Conservation (phyloP, 352 stramenopile genomes). For the Blastocystis sp. region DNA sequence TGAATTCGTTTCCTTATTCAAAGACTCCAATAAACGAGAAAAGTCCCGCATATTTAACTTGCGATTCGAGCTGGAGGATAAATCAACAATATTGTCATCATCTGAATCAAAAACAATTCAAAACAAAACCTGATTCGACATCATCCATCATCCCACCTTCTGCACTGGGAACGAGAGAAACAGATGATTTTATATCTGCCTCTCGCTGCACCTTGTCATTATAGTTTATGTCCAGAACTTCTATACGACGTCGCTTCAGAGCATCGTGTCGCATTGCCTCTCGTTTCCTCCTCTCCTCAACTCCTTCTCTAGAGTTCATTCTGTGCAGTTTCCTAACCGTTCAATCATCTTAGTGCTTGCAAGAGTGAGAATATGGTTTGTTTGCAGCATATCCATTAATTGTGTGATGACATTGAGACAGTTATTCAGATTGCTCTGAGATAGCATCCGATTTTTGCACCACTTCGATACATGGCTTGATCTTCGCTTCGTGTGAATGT, state of each 20-base stretch:
- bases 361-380: neutral
- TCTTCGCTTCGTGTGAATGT: neutral
- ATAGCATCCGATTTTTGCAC: conserved; percentile 41
- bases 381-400: neutral
- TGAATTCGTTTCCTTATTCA: neutral
- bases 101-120: neutral
- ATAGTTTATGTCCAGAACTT: neutral
- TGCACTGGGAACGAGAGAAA: neutral
- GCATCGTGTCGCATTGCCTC: neutral
- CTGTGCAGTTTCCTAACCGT: neutral
- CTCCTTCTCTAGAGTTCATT: neutral
- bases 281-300: neutral
- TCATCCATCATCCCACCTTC: conserved; percentile 28
- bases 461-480: neutral
- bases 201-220: conserved; percentile 39
- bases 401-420: neutral
- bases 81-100: neutral
- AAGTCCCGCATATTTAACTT: neutral
- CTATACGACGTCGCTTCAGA: neutral
- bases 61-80: neutral
- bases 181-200: neutral
- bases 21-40: neutral
- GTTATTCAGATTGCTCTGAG: neutral
- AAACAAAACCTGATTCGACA: neutral
- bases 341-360: neutral